Evolutionary conservation across 352 stramenopile species (phyloP).

Genomic region (Globisporangium okanoganense): DNA sequence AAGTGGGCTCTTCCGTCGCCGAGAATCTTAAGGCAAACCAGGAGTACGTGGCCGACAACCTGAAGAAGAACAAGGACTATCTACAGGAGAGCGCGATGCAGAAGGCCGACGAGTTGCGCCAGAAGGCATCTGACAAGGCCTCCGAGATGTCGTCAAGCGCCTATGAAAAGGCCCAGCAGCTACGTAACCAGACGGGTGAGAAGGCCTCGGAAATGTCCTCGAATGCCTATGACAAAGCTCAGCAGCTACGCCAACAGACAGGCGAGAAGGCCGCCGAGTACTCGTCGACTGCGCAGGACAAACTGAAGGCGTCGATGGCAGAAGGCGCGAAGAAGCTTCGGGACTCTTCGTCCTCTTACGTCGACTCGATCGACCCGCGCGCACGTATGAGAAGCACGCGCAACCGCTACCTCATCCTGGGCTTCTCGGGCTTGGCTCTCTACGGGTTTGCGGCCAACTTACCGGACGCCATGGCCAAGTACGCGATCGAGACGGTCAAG

Average conservation of each 20-base stretch:
- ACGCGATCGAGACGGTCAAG: constrained; percentile 56
- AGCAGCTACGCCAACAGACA: constrained; percentile 20
- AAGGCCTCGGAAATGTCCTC: constrained; percentile 11
- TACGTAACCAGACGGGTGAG: constrained; percentile 15
- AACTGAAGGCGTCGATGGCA: constrained; percentile 29
- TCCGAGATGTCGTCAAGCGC: constrained; percentile 6
- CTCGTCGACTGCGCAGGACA: constrained; percentile 29
- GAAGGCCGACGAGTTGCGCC: constrained; percentile 20
- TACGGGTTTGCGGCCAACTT: constrained; percentile 69
- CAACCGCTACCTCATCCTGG: constrained; percentile 58
- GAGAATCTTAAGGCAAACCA: constrained; percentile 27
- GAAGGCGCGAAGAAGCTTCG: constrained; percentile 45
- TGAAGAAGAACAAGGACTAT: constrained; percentile 42
- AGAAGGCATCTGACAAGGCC: constrained; percentile 13
- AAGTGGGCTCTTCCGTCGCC: constrained; percentile 4
- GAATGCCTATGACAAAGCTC: constrained; percentile 11
- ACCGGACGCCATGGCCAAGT: constrained; percentile 65
- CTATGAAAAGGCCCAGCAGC: constrained; percentile 11
- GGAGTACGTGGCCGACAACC: constrained; percentile 32
- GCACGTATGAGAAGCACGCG: constrained; percentile 30
- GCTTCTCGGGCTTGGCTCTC: constrained; percentile 59
- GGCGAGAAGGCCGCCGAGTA: constrained; percentile 24
- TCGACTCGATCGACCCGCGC: constrained; percentile 53
- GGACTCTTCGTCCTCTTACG: constrained; percentile 40
- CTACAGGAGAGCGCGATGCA: constrained; percentile 38